A percentile compares a stretch with the other conserved stretches of the same genome.
These are phyloP conservation scores for Leishmania gerbilli DNA, from an alignment of 208 protist species.

Conservation along the genomic window DNA sequence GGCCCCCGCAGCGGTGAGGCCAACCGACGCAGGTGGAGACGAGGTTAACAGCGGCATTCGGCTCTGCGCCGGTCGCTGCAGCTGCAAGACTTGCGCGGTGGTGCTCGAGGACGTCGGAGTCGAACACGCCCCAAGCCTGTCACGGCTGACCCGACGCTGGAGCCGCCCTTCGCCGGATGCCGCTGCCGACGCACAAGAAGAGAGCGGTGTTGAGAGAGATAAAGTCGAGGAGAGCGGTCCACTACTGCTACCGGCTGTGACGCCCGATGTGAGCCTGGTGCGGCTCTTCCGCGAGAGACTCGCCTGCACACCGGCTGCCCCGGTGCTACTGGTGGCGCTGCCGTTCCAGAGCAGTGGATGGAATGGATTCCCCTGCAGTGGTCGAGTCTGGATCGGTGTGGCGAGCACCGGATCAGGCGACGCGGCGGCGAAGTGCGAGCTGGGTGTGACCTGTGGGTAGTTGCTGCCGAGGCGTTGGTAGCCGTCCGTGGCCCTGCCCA, in stretches of 20 bases:
- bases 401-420: constrained; percentile 2
- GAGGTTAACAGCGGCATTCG: background rate
- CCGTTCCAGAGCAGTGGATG: constrained; percentile 29
- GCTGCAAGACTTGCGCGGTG: constrained; percentile 11
- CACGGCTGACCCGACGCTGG: background rate
- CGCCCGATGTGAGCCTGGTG: background rate
- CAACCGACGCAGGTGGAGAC: background rate
- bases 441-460: background rate
- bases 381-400: constrained; percentile 33
- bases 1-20: background rate
- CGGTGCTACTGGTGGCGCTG: background rate
- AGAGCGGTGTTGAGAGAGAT: constrained; percentile 16
- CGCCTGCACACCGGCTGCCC: background rate
- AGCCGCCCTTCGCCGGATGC: background rate
- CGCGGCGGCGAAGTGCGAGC: constrained; percentile 1
- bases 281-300: constrained; percentile 4
- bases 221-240: background rate
- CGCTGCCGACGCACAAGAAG: constrained; percentile 7
- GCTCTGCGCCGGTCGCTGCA: constrained; percentile 2
- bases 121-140: background rate
- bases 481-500: background rate
- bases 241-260: background rate
- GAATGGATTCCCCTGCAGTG: constrained; percentile 34
- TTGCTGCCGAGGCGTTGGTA: background rate
- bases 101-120: background rate